Evolutionary conservation across 2,329 filamentous ascomycete species (phyloP), one percentile per base, ranked within the genome.

Genomic region (Fusarium staphyleae): DNA sequence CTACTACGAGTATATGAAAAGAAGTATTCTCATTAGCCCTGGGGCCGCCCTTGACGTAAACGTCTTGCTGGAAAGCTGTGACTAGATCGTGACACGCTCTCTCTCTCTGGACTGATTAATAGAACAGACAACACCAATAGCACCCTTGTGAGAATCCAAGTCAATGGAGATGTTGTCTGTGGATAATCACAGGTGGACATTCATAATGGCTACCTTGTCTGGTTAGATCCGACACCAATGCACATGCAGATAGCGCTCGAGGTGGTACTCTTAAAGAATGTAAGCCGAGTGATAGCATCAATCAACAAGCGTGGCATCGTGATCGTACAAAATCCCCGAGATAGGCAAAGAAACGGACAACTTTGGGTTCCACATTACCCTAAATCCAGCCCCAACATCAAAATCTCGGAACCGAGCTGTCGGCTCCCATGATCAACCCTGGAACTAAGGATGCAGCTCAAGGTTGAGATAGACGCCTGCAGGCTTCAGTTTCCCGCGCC

Each of bases 131-230:
- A 30, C 5, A 30, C 28, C 11, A 30, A 30, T 30, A n/a, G 28
- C 11, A 30, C 5, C 28, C 28, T 30, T 4, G n/a, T 30, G 28
- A 12, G 9, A n/a, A 30, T 4, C 11, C 6, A 11, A 28, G 6
- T 28, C 34, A 40, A 42, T 55, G 63, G 60, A 63, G 32, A 46
- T 48, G 34, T 42, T 64, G 40, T 62, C 63, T 62, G 57, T 52
- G 14, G 40, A 47, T 22, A 24, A 19, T 35, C 28, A 19, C 14
- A 14, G 9, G 15, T 32, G 33, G 33, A 18, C 24, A 35, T 55
- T 26, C 43, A 42, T 55, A 30, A 41, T 33, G 52, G 29, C 13
- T 50, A 28, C 40, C 34, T 11, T 22, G 22, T 8, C 22, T 9
- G 22, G 22, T 34, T 33, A 16, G 16, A 42, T 32, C 26, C 24